These are phyloP conservation scores for Metschnikowia vanudenii DNA, from an alignment of 805 yeast species.

Conservation along the genomic window DNA sequence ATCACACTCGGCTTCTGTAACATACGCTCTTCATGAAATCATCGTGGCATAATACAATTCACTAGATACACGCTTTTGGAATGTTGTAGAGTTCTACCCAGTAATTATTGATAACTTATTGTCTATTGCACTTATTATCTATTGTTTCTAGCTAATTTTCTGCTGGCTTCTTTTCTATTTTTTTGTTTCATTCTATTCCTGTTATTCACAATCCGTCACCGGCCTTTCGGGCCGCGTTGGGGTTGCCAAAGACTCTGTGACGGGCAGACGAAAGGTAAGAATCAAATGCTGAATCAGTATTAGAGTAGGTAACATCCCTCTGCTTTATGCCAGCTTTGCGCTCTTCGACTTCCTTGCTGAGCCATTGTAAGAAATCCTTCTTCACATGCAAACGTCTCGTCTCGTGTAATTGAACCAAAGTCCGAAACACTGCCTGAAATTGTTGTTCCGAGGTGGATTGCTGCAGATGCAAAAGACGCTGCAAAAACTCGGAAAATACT, in stretches of 20 bases:
- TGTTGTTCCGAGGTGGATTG: constrained; percentile 35
- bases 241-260: constrained; percentile 76
- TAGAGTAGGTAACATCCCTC: constrained; percentile 32
- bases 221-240: constrained; percentile 59
- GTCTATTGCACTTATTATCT: no score
- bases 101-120: no score
- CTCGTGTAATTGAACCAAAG: constrained; percentile 35
- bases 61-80: not conserved
- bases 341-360: constrained; percentile 44
- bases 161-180: not conserved
- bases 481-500: constrained; percentile 37
- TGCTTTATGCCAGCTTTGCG: constrained; percentile 21
- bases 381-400: constrained; percentile 26
- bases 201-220: constrained; percentile 25
- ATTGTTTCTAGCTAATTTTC: not conserved
- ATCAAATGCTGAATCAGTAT: constrained; percentile 38
- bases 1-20: constrained; percentile 10
- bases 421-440: constrained; percentile 28
- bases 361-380: constrained; percentile 61
- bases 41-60: constrained; percentile 4
- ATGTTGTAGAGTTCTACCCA: no score
- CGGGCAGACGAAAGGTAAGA: constrained; percentile 41
- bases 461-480: constrained; percentile 28
- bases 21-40: constrained; percentile 10
- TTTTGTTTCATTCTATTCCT: not conserved